A percentile compares a stretch with the other conserved stretches of the same genome.
These are phyloP conservation scores for Metarhizium robertsii DNA, from an alignment of 2,329 filamentous ascomycete species.

Conservation along the genomic window DNA sequence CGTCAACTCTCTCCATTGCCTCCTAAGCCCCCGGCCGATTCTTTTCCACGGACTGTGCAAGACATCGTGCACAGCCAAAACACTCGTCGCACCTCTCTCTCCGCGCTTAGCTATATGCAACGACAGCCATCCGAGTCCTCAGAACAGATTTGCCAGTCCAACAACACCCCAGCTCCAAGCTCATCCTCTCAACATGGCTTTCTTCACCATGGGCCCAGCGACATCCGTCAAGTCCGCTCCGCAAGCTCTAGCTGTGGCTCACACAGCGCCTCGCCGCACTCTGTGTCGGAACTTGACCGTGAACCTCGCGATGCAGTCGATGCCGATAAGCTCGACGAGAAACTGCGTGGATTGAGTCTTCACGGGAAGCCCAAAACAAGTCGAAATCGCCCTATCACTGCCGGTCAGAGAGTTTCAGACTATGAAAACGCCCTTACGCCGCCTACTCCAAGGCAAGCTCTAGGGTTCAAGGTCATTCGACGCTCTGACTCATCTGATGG, in stretches of 20 bases:
- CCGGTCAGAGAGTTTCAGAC: slow-evolving; percentile 47
- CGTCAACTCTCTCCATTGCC: not conserved
- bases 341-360: slow-evolving; percentile 43
- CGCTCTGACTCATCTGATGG: slow-evolving; percentile 31
- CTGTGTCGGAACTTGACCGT: slow-evolving; percentile 18
- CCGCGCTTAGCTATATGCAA: slow-evolving; percentile 53
- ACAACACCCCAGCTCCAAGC: slow-evolving; percentile 22
- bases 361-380: slow-evolving; percentile 17
- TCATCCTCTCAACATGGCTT: slow-evolving; percentile 48
- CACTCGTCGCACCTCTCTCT: slow-evolving; percentile 18
- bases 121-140: slow-evolving; percentile 42
- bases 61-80: slow-evolving; percentile 40
- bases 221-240: slow-evolving; percentile 22
- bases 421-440: slow-evolving; percentile 51
- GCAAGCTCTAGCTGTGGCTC: slow-evolving; percentile 16
- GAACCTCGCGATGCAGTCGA: slow-evolving; percentile 25
- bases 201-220: slow-evolving; percentile 32
- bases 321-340: slow-evolving; percentile 36
- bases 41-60: slow-evolving; percentile 41
- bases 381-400: slow-evolving; percentile 20
- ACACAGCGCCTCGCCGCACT: slow-evolving; percentile 27
- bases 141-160: slow-evolving; percentile 30
- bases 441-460: slow-evolving; percentile 34
- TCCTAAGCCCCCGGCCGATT: not conserved
- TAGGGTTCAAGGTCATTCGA: slow-evolving; percentile 48